Base-by-base conservation (phyloP, 306 rosid genomes). In the Senna siamea region DNA sequence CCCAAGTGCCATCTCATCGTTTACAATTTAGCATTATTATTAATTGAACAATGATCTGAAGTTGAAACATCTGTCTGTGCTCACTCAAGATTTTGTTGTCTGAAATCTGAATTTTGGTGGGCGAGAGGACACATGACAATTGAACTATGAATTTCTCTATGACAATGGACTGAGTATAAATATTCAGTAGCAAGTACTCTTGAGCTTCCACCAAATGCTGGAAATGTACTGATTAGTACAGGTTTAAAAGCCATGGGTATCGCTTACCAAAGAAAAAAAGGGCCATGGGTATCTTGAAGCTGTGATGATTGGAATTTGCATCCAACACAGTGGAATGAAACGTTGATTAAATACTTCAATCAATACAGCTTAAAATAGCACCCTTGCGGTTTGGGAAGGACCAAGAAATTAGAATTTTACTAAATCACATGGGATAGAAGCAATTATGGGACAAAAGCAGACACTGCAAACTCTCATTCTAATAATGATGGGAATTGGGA, bases 121-220 rank as follows among this genome's bases (percentile, higher is more conserved):
- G 59, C 59, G 20, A 54, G 34, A 54, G 34, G 34, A 23, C 6
- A 54, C 34, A 10, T 54, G 59, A 54, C 59, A 9, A 9, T 2
- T 28, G 32, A 20, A 54, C 34, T 22, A 22, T 10, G 15, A 20
- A 20, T 54, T 22, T 54, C 5, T 20, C 59, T 54, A 23, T 10
- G 63, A 56, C n/a, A 26, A 12, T 56, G 63, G 38, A 13, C 5
- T n/a, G n/a, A 11, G n/a, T 1, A 14, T 12, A 10, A 2, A 23
- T 12, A 18, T 65, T 41, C 30, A 66, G 26, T 13, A 53, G 28
- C 37, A 71, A 65, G 34, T 47, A 48, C 28, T 4, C 34, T 60
- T 40, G 53, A 74, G 66, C 64, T 67, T 34, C 7, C 40, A 47
- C 50, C 71, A 47, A 70, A 41, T 64, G 26, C 35, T 22, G 32